Base-by-base conservation (phyloP, 768 basidiomycete species). In the Pleurotus tuber-regium region DNA sequence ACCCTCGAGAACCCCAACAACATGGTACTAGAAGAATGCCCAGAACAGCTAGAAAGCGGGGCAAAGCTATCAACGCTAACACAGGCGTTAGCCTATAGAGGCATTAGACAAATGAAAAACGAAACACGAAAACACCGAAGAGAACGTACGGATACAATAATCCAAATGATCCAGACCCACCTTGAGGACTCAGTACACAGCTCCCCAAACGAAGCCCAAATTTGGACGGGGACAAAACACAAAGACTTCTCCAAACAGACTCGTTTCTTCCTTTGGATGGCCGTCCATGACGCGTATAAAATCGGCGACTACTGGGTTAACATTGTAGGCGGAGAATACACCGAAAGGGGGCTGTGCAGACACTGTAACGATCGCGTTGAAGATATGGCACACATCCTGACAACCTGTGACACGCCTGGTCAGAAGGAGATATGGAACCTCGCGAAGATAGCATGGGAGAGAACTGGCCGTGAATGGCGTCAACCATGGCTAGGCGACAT, bases 321-420 rank as follows among this genome's bases (percentile, higher is more conserved):
- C 8, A 35, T 21, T 4, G 16, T 35, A 7, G 23, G 62, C 62
- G 16, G 50, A 47, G 5, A 55, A 35, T 14, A 57, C 8, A 19
- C 51, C 59, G 44, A 11, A 42, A 0, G 28, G 53, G 30, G 53
- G 51, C 16, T 8, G 8, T 68, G 67, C 24, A 14, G 0, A 10
- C 24, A 11, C 58, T 56, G 0, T 36, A 11, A 3, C 33, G 31
- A 33, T 2, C 11, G 2, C 2, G n/a, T 33, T 36, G 33, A 36
- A 6, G 14, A 12, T 4, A 57, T 71, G 51, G 59, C 62, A 10
- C 68, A 71, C 43, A 67, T 68, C 5, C 55, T 69, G 1, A 54
- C 43, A 0, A 50, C 66, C 21, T 70, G 69, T 38, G 23, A 19
- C 38, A 51, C 43, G 1, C 49, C 55, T 1, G 63, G 62, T 0